phyloP scores from a whole-genome alignment of 2,329 filamentous ascomycete genomes.

The Neoscytalidium dimidiatum region DNA sequence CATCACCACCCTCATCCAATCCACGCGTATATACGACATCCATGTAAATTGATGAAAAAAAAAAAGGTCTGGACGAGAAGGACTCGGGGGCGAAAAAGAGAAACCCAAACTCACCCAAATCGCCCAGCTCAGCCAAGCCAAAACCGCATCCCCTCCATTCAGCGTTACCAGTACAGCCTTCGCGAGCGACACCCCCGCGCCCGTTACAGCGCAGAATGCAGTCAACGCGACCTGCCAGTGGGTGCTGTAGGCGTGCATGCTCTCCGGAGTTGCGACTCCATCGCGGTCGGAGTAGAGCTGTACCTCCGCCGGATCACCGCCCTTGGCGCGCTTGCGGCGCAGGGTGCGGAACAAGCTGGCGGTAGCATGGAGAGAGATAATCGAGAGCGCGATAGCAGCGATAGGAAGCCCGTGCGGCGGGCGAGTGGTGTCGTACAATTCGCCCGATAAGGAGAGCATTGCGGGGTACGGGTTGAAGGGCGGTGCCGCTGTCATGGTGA shows the following conservation, averaged over 20 bases:
- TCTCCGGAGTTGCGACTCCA: constrained; percentile 10
- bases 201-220: neutral
- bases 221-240: neutral
- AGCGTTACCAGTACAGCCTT: neutral
- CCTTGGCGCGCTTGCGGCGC: constrained; percentile 7
- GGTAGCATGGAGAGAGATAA: constrained; percentile 5
- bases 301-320: neutral
- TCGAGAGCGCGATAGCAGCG: neutral
- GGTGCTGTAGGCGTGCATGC: neutral
- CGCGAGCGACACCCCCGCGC: neutral
- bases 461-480: neutral
- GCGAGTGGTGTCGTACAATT: neutral
- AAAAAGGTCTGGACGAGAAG: neutral
- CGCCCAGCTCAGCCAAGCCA: neutral
- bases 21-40: neutral
- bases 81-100: neutral
- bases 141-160: neutral
- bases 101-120: constrained; percentile 7
- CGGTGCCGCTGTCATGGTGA: neutral
- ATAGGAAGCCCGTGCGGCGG: neutral
- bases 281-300: constrained; percentile 5
- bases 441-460: neutral
- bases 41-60: neutral
- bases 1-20: neutral
- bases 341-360: constrained; percentile 8